Percentiles rank a stretch among this genome's conserved stretches.
phyloP scores from a whole-genome alignment of 805 yeast genomes.

The Starmerella stellata region DNA sequence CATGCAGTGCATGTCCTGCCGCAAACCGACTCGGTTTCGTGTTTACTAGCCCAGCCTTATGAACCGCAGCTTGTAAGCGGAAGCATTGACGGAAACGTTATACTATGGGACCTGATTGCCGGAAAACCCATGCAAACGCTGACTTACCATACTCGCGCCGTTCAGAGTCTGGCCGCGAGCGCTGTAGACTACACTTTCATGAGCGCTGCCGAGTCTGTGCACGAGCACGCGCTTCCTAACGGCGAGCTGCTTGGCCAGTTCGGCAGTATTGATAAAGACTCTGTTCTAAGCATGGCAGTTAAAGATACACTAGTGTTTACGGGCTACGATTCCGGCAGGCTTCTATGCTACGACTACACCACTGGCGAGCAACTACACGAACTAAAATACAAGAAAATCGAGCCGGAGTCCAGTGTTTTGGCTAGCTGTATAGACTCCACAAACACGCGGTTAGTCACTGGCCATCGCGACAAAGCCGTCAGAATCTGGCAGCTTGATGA shows the following conservation, averaged over 20 bases:
- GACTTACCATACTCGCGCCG: slow-evolving; percentile 71
- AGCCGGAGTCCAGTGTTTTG: slow-evolving; percentile 40
- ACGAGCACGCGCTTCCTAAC: slow-evolving; percentile 68
- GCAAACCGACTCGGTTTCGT: slow-evolving; percentile 57
- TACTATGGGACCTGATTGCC: slow-evolving; percentile 79
- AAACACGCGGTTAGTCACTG: slow-evolving; percentile 65
- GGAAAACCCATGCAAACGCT: slow-evolving; percentile 53
- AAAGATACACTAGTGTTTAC: slow-evolving; percentile 24
- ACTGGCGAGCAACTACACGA: slow-evolving; percentile 45
- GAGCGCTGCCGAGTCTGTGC: slow-evolving; percentile 61
- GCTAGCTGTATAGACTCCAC: slow-evolving; percentile 59
- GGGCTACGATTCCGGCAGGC: slow-evolving; percentile 70
- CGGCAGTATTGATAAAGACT: slow-evolving; percentile 29
- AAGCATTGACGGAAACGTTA: slow-evolving; percentile 67
- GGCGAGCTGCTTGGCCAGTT: slow-evolving; percentile 52
- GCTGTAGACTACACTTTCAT: slow-evolving; percentile 57
- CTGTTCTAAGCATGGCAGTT: slow-evolving; percentile 19
- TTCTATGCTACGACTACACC: slow-evolving; percentile 62
- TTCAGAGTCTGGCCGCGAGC: slow-evolving; percentile 53
- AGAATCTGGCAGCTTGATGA: slow-evolving; percentile 33
- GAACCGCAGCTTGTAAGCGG: slow-evolving; percentile 78
- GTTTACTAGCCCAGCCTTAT: slow-evolving; percentile 45
- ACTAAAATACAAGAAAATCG: slow-evolving; percentile 23
- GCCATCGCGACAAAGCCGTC: slow-evolving; percentile 71
- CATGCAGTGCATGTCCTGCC: slow-evolving; percentile 54